Evolutionary conservation across 1,139 yeast species (phyloP), one percentile per base, ranked within the genome.

Genomic region (Saccharomycopsis crataegensis): DNA sequence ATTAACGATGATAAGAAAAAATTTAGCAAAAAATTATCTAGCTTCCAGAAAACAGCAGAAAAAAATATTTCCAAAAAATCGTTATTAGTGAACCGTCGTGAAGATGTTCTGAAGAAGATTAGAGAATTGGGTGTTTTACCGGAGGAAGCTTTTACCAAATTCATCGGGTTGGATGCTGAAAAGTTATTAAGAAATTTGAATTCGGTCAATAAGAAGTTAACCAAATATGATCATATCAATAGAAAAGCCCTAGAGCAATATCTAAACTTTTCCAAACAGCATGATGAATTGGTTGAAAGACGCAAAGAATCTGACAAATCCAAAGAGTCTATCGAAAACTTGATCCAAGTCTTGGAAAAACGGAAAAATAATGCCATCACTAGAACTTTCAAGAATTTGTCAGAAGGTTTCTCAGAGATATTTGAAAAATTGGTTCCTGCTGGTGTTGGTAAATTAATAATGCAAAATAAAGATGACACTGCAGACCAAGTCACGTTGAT

Each of bases 191-290:
- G 66, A n/a, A 71, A 77, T 55, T 73, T 89, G 60, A 82, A 79
- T 55, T 69, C 70, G 43, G 77, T 82, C 6, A 81, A 83, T 51
- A 79, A 77, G 45, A 78, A 77, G 40, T 72, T 90, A 47, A 76
- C 78, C 43, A 76, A 80, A 61, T 86, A 79, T 66, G 78, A 80
- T 28, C 96, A 89, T 66, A 87, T 93, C 56, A 93, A 93, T 69
- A 87, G 86, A 65, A 87, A 89, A 64, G 97, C 99, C 0, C 74
- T 87, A 61, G 98, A 91, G 63, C 96, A 93, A 65, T 88, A 77
- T 65, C 73, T 76, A 54, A 82, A 80, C 46, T 91, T 90, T 65
- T 80, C 86, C 14, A 80, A 78, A 58, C 94, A 90, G 65, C 76
- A 86, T 55, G 85, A 80, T 50, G 85, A 82, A 7, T 72, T 90